phyloP scores from a whole-genome alignment of 768 basidiomycete species.

The Lactifluus piperatus region DNA sequence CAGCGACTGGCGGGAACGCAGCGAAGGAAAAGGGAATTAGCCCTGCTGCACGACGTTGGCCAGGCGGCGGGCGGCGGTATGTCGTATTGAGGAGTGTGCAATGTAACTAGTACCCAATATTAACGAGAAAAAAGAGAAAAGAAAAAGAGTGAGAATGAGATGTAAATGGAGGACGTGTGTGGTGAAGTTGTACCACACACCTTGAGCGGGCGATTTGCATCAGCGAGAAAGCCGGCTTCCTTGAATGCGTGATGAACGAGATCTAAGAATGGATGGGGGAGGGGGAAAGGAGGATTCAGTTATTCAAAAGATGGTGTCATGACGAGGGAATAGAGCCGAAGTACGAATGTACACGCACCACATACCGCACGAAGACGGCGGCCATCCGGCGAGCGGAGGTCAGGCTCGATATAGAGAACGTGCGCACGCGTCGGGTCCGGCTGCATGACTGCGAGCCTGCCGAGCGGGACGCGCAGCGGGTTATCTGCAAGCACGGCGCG shows the following conservation, averaged over 20 bases:
- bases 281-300: no score
- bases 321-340: not conserved
- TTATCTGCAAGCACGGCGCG: slow-evolving; percentile 30
- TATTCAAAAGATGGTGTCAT: not conserved
- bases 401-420: slow-evolving; percentile 50
- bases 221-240: slow-evolving; percentile 27
- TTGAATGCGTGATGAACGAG: slow-evolving; percentile 26
- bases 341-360: not conserved
- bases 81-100: slow-evolving; percentile 32
- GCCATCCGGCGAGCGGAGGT: slow-evolving; percentile 27
- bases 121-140: no score
- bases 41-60: slow-evolving; percentile 10
- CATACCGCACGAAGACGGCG: slow-evolving; percentile 29
- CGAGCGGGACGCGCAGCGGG: slow-evolving; percentile 35
- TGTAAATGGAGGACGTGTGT: not conserved
- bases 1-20: not conserved
- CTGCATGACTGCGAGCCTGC: slow-evolving; percentile 43
- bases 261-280: slow-evolving; percentile 19
- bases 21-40: slow-evolving; percentile 38
- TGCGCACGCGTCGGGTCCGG: slow-evolving; percentile 37
- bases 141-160: not conserved
- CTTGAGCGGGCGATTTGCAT: slow-evolving; percentile 30
- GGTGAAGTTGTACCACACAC: no score
- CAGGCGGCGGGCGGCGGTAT: slow-evolving; percentile 25
- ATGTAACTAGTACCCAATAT: slow-evolving; percentile 31